Base-by-base conservation (phyloP, 148 eudicot genomes). In the Fallopia convolvulus region DNA sequence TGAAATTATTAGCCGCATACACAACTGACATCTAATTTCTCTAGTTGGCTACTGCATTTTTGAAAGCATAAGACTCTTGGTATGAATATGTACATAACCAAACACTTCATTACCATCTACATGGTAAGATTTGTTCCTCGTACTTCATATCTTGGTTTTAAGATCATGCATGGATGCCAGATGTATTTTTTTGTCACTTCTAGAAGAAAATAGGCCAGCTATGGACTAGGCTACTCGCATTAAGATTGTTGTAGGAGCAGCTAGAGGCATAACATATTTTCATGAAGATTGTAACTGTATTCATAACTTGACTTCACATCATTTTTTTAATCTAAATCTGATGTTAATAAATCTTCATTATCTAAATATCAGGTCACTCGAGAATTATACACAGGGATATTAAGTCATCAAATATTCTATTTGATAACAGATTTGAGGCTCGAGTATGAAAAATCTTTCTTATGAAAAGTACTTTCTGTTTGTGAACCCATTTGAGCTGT, bases 231-330 rank as follows among this genome's bases (percentile, higher is more conserved):
- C 81, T 55, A 86, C 76, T 41, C 97, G 98, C 49, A 76, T 94
- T 65, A 94, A 87, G 83, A 88, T 94, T 82, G 96, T 96, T 55
- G 79, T 83, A 0, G 98, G 98, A 75, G 92, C 98, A 80, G 97
- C 96, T 85, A 92, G 98, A 78, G 98, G 44, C 30, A 78, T 78
- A 55, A 44, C 30, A 18, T 80, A 86, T 80, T 82, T 86, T 77
- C 89, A 86, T 63, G 89, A 86, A 84, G 89, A 82, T 73, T 86
- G 89, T 84, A 80, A 78, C 56, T 55, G 5, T 17, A 47, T 75
- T 42, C 15, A 17, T 32, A 33, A 30, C 71, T 32, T 73, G 70
- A 52, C 47, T 41, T 40, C 47, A 33, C 36, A 77, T 60, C n/a
- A 36, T 46, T 55, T 40, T 2, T 8, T 30, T 50, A 40, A 58